Evolutionary conservation across 371 early-diverging fungal genomes (phyloP), one percentile per base, ranked within the genome.

Genomic region (Mortierella sp.): DNA sequence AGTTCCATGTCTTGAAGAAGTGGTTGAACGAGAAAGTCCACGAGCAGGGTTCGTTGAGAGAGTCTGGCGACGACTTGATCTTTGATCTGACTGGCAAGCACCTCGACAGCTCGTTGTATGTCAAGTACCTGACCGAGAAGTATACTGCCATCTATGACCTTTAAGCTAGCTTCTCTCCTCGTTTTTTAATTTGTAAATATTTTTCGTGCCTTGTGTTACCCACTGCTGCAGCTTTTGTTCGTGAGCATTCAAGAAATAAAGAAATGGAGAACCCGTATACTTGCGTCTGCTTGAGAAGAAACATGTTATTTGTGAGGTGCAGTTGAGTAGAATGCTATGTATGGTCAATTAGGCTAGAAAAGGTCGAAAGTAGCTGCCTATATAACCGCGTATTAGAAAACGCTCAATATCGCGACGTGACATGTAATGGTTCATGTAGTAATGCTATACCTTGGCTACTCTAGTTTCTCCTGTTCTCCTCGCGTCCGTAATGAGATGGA

Each of bases 21-120:
- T 87, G 87, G 87, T 78, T 87, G 76, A 79, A 79, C 77, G 71
- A 77, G 67, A 80, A 79, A 37, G 64, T 87, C 22, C 87, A 87
- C 61, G 2, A 72, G 55, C 79, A 80, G 47, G 87, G 87, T 22
- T 80, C 85, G 2, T n/a, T 87, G 66, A 70, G 61, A 44, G 78
- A 78, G 47, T 78, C 79, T 0, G 86, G 80, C 1, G 87, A 87
- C 50, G 87, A 75, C n/a, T 64, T 87, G 73, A 73, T 83, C 65
- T 44, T n/a, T 40, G 50, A 58, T 19, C 68, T 87, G 67, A 79
- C 83, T n/a, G 87, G 87, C 40, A 55, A 72, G 47, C 44, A 55
- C 19, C n/a, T 87, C 24, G 74, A 87, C 22, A 73, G 80, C 64
- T 68, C 77, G n/a, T 16, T 74, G 34, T 85, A 80, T 40, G 75